Percentiles rank a stretch among this genome's conserved stretches.
phyloP scores from a whole-genome alignment of 306 rosid genomes.

The Senna siamea region DNA sequence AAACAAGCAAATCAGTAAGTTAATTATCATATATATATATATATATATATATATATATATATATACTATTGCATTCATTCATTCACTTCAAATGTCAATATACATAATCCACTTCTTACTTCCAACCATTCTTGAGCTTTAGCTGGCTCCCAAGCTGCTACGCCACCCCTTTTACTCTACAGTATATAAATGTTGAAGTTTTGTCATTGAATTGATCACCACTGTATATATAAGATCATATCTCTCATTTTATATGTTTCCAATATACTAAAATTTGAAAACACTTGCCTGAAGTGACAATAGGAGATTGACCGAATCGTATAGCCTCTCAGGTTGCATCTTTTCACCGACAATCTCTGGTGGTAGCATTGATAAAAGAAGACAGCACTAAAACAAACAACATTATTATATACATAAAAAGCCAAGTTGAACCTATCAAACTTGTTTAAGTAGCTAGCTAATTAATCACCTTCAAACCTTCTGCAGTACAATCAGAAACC shows the following conservation, averaged over 20 bases:
- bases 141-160: slow-evolving; percentile 75
- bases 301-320: slow-evolving; percentile 66
- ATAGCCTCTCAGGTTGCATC: slow-evolving; percentile 59
- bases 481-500: slow-evolving; percentile 85
- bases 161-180: slow-evolving; percentile 82
- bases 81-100: neutral
- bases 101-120: slow-evolving; percentile 44
- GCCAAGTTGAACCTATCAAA: too few species aligned
- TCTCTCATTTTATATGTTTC: too few species aligned
- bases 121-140: slow-evolving; percentile 70
- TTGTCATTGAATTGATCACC: too few species aligned
- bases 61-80: neutral
- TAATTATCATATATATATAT: neutral
- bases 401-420: too few species aligned
- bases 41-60: neutral
- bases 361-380: slow-evolving; percentile 59
- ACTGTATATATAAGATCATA: too few species aligned
- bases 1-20: neutral
- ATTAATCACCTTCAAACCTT: slow-evolving; percentile 62
- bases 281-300: slow-evolving; percentile 65
- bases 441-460: neutral
- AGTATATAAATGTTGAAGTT: neutral
- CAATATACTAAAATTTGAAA: too few species aligned
- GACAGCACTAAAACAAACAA: slow-evolving; percentile 58
- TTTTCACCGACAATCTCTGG: slow-evolving; percentile 71